Evolutionary conservation across 495 filamentous ascomycete genomes (phyloP).

Genomic region (Podospora conica): DNA sequence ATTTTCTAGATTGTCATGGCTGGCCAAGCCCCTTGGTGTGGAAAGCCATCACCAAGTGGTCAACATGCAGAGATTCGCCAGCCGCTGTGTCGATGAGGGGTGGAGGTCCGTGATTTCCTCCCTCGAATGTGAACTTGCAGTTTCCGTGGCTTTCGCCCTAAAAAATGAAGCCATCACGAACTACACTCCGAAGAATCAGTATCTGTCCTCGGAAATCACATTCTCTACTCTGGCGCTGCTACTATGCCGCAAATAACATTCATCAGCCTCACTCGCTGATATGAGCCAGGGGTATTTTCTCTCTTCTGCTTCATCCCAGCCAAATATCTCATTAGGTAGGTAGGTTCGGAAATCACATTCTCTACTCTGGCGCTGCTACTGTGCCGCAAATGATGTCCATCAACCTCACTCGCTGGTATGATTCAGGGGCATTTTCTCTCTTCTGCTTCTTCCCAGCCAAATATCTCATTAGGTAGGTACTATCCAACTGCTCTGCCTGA

Average conservation of each 20-base stretch:
- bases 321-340: neutral
- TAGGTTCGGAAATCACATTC: no score
- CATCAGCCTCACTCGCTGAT: neutral
- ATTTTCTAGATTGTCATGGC: no score
- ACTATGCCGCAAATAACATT: neutral
- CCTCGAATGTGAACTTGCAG: no score
- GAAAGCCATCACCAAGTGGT: neutral
- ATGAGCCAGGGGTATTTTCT: neutral
- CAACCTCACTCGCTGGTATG: neutral
- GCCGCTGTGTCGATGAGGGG: no score
- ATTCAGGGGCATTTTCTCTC: neutral
- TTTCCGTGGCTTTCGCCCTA: no score
- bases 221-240: neutral
- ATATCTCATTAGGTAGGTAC: neutral
- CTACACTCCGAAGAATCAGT: no score
- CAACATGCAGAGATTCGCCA: neutral
- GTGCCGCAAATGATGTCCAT: no score
- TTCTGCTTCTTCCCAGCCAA: neutral
- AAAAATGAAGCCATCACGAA: neutral
- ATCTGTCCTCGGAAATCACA: neutral
- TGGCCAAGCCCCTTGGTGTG: no score
- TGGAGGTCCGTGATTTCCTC: no score
- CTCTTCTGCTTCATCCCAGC: neutral
- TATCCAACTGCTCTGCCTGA: neutral
- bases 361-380: neutral